These are phyloP conservation scores for Penicillium sp. DNA, from an alignment of 2,329 filamentous ascomycete genomes.

Conservation along the genomic window DNA sequence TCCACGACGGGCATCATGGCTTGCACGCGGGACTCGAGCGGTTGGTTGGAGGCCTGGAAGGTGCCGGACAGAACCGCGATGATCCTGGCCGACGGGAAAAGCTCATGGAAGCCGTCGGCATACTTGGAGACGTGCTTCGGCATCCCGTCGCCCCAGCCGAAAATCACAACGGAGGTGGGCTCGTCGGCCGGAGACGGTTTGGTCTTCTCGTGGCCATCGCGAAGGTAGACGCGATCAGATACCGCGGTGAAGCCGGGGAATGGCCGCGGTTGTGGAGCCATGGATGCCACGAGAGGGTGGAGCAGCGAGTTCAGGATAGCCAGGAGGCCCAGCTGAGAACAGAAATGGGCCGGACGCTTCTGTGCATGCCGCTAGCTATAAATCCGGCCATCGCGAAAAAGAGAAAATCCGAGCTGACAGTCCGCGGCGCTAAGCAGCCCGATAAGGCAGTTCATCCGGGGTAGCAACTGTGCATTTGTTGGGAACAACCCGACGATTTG, in stretches of 20 bases:
- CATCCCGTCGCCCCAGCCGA: conserved; percentile 57
- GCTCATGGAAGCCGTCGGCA: conserved; percentile 50
- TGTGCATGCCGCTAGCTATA: background rate
- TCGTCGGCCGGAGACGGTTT: conserved; percentile 30
- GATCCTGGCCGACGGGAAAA: conserved; percentile 53
- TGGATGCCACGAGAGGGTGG: conserved; percentile 2
- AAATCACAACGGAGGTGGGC: conserved; percentile 45
- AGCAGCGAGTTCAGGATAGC: background rate
- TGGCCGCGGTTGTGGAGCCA: conserved; percentile 20
- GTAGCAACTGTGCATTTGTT: too few species aligned
- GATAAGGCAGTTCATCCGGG: background rate
- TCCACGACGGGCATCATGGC: conserved; percentile 47
- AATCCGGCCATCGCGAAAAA: background rate
- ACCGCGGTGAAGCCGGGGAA: conserved; percentile 50
- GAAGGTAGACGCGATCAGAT: conserved; percentile 50
- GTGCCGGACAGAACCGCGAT: conserved; percentile 54
- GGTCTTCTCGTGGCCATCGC: conserved; percentile 24
- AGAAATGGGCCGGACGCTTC: too few species aligned
- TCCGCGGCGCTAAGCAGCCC: background rate
- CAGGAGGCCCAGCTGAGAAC: too few species aligned
- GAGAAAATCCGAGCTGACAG: background rate
- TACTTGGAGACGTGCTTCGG: conserved; percentile 59
- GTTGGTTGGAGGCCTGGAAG: conserved; percentile 47
- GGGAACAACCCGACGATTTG: too few species aligned
- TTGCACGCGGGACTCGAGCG: conserved; percentile 44